A percentile compares a stretch with the other conserved stretches of the same genome.
Conservation (phyloP, 768 basidiomycete species). For the Phylloporus arenicola region DNA sequence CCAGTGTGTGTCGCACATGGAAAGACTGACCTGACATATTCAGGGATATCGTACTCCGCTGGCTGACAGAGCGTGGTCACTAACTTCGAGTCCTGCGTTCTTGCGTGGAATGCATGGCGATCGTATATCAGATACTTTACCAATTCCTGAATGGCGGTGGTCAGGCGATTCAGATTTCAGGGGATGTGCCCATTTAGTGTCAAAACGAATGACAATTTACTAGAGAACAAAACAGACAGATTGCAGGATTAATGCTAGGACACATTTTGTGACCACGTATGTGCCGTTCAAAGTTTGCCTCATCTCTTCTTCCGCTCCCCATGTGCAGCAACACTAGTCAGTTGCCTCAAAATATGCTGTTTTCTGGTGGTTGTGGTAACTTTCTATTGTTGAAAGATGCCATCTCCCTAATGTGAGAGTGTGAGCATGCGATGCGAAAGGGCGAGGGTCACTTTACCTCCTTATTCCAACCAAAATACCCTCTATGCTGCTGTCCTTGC, state of each 20-base stretch:
- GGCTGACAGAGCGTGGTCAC: slow-evolving; percentile 76
- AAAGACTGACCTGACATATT: not conserved
- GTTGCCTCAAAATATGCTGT: slow-evolving; percentile 52
- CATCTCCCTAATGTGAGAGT: slow-evolving; percentile 70
- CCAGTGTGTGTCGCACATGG: not conserved
- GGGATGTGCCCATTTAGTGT: not conserved
- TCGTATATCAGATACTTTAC: not conserved
- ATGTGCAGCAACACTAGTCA: slow-evolving; percentile 1
- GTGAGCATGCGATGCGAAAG: slow-evolving; percentile 6
- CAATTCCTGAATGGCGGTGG: not conserved
- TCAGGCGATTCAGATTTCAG: not conserved
- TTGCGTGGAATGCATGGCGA: not conserved
- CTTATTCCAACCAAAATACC: slow-evolving; percentile 89
- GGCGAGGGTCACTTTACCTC: slow-evolving; percentile 43
- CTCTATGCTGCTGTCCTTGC: slow-evolving; percentile 73
- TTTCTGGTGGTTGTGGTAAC: slow-evolving; percentile 91
- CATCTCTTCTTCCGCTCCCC: slow-evolving; percentile 11
- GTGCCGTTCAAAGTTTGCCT: slow-evolving; percentile 4
- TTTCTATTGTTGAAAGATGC: slow-evolving; percentile 87
- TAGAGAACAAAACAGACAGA: slow-evolving; percentile 12
- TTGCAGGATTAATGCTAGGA: slow-evolving; percentile 20
- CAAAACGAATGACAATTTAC: slow-evolving; percentile 12
- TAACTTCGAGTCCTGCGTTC: slow-evolving; percentile 19
- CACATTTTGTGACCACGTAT: slow-evolving; percentile 7
- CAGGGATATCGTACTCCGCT: slow-evolving; percentile 84